Evolutionary conservation across 2,329 filamentous ascomycete genomes (phyloP), one percentile per base, ranked within the genome.

Genomic region (Hawksworthiomyces lignivorus): DNA sequence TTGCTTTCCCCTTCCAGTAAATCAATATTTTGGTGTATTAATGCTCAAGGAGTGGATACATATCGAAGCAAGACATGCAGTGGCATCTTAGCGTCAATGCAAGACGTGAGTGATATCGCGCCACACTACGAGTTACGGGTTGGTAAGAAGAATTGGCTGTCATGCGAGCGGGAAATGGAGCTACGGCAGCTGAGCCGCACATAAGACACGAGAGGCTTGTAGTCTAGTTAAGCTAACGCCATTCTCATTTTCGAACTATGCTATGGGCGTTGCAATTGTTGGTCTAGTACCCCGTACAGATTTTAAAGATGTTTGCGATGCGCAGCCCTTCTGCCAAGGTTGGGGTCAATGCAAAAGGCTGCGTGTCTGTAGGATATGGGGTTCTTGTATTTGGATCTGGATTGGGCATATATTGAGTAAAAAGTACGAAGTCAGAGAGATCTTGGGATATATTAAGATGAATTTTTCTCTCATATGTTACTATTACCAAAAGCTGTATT

Each of bases 41-140:
- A 37, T 32, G 15, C 27, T 24, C 21, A 20, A 29, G n/a, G 53
- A 94, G 88, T 97, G 62, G 90, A 97, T 62, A 87, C 85, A 48
- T 96, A 96, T 62, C 84, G 90, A 52, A 90, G 87, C 60, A 95
- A 94, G 70, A 92, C 89, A 61, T 80, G 84, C 50, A 82, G 76
- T 51, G 84, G 83, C 42, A 89, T 94, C 66, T 77, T 94, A 55
- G 79, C 76, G 18, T 76, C 80, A 32, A 84, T 86, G 54, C 82
- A 87, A 56, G 87, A 94, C 48, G 74, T 87, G 33, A 71, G 75
- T 29, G 43, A 72, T 75, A 17, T 78, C 85, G 84, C 86, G 19
- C 82, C 87, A 41, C 88, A 96, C 63, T 94, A 89, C 56, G 88
- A 96, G 65, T 92, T 86, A 4, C 80, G 90, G 32, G 77, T 82